Percentiles rank a stretch among this genome's conserved stretches.
These are phyloP conservation scores for Pontederia paniculata DNA, from an alignment of 176 grass and related monocot genomes.

Conservation along the genomic window DNA sequence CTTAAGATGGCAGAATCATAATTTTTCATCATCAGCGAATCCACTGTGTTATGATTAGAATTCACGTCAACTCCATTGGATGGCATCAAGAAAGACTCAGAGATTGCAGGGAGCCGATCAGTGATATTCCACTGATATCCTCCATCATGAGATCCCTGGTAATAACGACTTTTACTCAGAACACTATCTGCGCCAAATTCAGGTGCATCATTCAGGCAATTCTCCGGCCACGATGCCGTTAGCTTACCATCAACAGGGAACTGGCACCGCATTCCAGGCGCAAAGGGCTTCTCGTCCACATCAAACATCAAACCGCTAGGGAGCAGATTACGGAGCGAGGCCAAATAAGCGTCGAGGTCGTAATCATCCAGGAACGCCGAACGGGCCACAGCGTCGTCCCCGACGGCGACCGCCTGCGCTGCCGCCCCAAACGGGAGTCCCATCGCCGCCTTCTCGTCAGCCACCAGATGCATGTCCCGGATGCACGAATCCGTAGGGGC, in stretches of 20 bases:
- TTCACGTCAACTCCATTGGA: neutral
- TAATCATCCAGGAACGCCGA: too few relatives aligned
- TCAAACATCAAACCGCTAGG: neutral
- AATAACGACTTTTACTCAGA: neutral
- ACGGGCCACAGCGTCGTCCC: too few relatives aligned
- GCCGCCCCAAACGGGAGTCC: too few relatives aligned
- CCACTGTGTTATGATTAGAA: neutral
- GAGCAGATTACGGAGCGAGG: neutral
- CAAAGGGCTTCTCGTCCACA: neutral
- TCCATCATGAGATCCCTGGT: neutral
- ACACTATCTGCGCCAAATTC: neutral
- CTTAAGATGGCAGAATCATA: neutral
- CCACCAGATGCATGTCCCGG: too few relatives aligned
- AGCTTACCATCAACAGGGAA: neutral
- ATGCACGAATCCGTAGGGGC: too few relatives aligned
- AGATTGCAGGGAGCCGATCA: neutral
- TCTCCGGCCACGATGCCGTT: neutral
- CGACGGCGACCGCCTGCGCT: too few relatives aligned
- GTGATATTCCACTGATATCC: neutral
- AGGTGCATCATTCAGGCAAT: neutral
- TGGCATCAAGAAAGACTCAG: neutral
- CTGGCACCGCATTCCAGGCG: neutral
- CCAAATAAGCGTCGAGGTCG: too few relatives aligned
- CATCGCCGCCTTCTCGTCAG: too few relatives aligned
- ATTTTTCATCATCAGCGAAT: neutral